Percentiles rank a stretch among this genome's conserved stretches.
Conservation (phyloP, 2,329 filamentous ascomycete species). For the Lachnellula arida region DNA sequence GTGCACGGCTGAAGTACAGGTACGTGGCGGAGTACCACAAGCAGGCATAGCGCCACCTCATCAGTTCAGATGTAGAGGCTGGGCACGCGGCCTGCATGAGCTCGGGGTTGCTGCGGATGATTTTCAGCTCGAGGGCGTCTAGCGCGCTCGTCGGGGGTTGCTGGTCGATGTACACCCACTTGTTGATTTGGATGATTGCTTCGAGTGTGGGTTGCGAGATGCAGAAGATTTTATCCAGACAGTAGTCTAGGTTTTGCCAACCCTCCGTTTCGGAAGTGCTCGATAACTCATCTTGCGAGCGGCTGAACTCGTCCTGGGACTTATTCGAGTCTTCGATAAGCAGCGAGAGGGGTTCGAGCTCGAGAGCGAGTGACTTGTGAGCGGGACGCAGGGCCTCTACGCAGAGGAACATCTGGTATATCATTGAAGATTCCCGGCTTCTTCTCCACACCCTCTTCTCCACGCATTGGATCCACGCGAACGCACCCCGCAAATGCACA, state of each 20-base stretch:
- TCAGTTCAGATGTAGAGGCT: background rate
- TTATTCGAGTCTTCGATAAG: background rate
- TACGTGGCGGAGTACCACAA: background rate
- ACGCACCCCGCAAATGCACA: background rate
- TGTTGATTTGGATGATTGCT: background rate
- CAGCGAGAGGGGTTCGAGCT: background rate
- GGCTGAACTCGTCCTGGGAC: background rate
- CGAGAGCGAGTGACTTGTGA: background rate
- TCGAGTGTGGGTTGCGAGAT: background rate
- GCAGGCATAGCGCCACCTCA: background rate
- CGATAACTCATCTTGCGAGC: background rate
- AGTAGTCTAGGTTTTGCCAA: background rate
- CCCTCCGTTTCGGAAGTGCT: background rate
- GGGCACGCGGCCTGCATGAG: background rate
- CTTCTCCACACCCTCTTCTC: background rate
- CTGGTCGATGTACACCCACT: background rate
- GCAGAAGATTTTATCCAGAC: background rate
- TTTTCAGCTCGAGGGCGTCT: background rate
- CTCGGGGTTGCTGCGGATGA: background rate
- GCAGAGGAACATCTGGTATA: background rate
- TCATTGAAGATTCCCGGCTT: background rate
- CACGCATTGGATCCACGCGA: background rate
- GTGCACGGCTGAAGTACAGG: slow-evolving; percentile 1
- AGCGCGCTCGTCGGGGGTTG: background rate
- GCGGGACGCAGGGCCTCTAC: background rate